Conservation (phyloP, 805 yeast genomes). For the Yamadazyma sp. region DNA sequence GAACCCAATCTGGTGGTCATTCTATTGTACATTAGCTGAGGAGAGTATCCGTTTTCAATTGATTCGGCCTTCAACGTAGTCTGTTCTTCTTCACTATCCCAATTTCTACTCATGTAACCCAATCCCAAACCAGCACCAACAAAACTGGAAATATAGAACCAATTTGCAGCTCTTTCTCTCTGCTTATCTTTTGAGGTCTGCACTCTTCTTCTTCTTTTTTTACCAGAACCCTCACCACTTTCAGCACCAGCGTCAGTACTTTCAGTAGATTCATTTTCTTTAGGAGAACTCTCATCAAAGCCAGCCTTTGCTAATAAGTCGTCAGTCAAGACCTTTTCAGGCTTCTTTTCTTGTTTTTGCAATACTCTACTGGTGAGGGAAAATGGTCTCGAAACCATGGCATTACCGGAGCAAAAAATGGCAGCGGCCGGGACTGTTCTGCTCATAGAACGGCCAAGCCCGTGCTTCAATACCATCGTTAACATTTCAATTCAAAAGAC, state of each 20-base stretch:
- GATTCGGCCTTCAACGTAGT: constrained; percentile 46
- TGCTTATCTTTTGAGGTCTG: constrained; percentile 72
- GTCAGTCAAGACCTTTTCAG: constrained; percentile 60
- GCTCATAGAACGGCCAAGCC: neutral
- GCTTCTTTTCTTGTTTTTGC: constrained; percentile 16
- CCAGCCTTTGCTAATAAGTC: constrained; percentile 85
- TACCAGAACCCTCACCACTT: constrained; percentile 10
- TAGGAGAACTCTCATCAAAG: constrained; percentile 47
- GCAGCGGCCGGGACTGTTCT: neutral
- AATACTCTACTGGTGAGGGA: neutral
- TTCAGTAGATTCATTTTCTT: constrained; percentile 13
- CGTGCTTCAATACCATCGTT: constrained; percentile 2
- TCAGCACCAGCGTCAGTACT: constrained; percentile 12
- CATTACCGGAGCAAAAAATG: neutral
- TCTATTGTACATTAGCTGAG: constrained; percentile 65
- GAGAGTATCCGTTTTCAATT: constrained; percentile 66
- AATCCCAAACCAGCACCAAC: constrained; percentile 54
- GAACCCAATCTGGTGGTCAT: constrained; percentile 69
- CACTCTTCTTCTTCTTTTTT: constrained; percentile 48
- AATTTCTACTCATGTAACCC: constrained; percentile 75
- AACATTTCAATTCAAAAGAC: neutral
- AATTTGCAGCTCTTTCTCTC: constrained; percentile 78
- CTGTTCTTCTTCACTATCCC: constrained; percentile 76
- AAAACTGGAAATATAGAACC: constrained; percentile 62
- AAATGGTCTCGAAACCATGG: neutral